Percentiles rank a stretch among this genome's conserved stretches.
Conservation (phyloP, 345 rosid genomes). For the Citrus inodora region DNA sequence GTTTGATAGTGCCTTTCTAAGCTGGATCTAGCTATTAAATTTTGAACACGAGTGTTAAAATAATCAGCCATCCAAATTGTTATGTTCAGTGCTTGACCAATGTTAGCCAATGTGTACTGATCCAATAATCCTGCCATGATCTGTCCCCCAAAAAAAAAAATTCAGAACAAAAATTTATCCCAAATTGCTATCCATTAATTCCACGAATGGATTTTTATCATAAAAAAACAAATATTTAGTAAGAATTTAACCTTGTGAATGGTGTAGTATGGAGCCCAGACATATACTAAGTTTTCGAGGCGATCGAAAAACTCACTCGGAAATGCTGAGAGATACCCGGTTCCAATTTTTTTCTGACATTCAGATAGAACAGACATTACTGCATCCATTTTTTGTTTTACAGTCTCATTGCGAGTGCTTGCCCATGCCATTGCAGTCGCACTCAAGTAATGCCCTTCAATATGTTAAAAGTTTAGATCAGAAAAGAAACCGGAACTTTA, state of each 20-base stretch:
- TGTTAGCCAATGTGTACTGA: conserved; percentile 36
- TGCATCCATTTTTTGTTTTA: conserved; percentile 37
- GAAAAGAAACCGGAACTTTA: no score
- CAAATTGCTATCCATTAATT: neutral
- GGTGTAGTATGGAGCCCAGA: conserved; percentile 66
- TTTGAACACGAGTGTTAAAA: conserved; percentile 45
- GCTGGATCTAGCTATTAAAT: conserved; percentile 31
- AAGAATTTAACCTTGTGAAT: conserved; percentile 41
- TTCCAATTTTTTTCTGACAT: conserved; percentile 50
- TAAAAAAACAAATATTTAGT: neutral
- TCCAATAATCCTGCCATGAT: conserved; percentile 54
- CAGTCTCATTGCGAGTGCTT: conserved; percentile 38
- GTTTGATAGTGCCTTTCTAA: conserved; percentile 44
- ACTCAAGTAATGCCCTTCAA: conserved; percentile 56
- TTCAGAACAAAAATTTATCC: neutral
- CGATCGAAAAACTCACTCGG: conserved; percentile 47
- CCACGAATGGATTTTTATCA: no score
- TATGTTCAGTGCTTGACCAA: conserved; percentile 46
- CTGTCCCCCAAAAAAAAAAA: neutral
- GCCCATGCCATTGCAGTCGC: conserved; percentile 57
- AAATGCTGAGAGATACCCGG: conserved; percentile 55
- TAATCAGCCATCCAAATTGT: conserved; percentile 48
- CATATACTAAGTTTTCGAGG: conserved; percentile 42
- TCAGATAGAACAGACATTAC: conserved; percentile 35
- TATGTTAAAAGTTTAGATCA: neutral